Conservation (phyloP, 2,329 filamentous ascomycete genomes). For the Beauveria rudraprayagi region DNA sequence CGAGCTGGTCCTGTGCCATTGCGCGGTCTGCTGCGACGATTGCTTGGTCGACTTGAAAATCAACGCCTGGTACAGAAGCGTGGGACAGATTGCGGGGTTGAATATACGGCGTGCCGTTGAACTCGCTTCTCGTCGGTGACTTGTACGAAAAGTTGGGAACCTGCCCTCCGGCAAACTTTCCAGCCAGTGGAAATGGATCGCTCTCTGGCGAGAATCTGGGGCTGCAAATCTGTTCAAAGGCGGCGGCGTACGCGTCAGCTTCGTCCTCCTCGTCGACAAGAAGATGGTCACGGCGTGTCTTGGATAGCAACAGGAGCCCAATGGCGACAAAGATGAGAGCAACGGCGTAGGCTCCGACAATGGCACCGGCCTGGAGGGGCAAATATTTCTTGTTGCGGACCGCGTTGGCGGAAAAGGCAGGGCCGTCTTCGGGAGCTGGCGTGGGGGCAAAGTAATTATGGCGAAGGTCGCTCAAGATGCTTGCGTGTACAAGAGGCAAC, state of each 20-base stretch:
- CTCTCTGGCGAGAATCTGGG: slow-evolving; percentile 17
- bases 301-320: slow-evolving; percentile 53
- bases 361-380: slow-evolving; percentile 73
- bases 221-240: slow-evolving; percentile 15
- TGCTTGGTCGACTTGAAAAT: slow-evolving; percentile 66
- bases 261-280: slow-evolving; percentile 39
- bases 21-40: slow-evolving; percentile 67
- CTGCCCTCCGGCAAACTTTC: slow-evolving; percentile 21
- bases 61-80: slow-evolving; percentile 48
- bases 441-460: slow-evolving; percentile 31
- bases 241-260: slow-evolving; percentile 9
- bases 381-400: slow-evolving; percentile 57
- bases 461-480: slow-evolving; percentile 16
- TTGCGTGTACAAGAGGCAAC: slow-evolving; percentile 20
- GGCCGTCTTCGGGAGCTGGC: slow-evolving; percentile 51
- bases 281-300: slow-evolving; percentile 45
- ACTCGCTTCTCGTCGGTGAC: slow-evolving; percentile 31
- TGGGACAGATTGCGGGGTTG: slow-evolving; percentile 28
- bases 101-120: slow-evolving; percentile 18
- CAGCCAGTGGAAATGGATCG: slow-evolving; percentile 14
- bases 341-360: slow-evolving; percentile 75
- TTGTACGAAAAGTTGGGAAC: slow-evolving; percentile 45
- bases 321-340: slow-evolving; percentile 67
- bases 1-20: slow-evolving; percentile 74
- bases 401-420: slow-evolving; percentile 49